These are phyloP conservation scores for Botrytis squamosa DNA, from an alignment of 2,329 filamentous ascomycete species.

Conservation along the genomic window DNA sequence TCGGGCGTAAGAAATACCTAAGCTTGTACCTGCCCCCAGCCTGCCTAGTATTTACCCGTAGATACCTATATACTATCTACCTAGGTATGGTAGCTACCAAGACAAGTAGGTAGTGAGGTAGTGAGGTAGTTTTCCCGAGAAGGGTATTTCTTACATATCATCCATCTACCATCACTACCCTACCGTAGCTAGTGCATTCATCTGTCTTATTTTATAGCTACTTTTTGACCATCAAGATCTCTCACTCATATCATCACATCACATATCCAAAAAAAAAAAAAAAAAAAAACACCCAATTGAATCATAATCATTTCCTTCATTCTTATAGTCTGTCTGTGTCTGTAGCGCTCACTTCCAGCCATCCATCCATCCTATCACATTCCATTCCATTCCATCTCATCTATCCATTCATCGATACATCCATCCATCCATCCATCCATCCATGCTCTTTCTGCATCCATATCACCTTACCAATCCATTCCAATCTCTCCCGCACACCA, in stretches of 20 bases:
- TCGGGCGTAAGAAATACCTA: no score
- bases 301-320: slow-evolving; percentile 16
- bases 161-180: not conserved
- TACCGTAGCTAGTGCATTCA: not conserved
- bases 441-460: slow-evolving; percentile 7
- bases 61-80: no score
- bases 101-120: no score
- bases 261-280: not conserved
- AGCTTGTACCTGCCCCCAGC: no score
- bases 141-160: not conserved
- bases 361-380: not conserved
- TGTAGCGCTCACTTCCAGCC: slow-evolving; percentile 10
- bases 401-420: not conserved
- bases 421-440: not conserved
- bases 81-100: no score
- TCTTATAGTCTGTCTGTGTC: not conserved
- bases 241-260: not conserved
- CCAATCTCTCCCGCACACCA: not conserved
- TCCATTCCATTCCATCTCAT: not conserved
- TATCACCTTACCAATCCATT: not conserved
- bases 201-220: not conserved
- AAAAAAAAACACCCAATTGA: not conserved
- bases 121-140: no score
- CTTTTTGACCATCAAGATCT: not conserved
- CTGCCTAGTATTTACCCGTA: no score